Evolutionary conservation across 371 early-diverging fungal genomes (phyloP).

Genomic region (Mortierella sp.): DNA sequence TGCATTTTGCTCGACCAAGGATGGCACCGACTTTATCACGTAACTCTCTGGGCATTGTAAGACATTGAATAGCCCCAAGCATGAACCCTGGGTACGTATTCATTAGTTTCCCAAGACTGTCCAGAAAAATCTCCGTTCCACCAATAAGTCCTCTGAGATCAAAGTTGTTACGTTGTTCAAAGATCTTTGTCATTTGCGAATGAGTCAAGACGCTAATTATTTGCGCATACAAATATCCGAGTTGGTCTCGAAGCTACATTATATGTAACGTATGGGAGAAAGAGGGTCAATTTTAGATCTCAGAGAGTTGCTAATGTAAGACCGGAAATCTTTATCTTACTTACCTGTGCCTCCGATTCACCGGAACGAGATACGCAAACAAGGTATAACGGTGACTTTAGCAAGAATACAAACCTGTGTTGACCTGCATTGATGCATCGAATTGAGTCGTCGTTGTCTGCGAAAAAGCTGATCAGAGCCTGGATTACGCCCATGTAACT

Average conservation of each 20-base stretch:
- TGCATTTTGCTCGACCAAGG: constrained; percentile 68
- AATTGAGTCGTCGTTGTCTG: constrained; percentile 85
- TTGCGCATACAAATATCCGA: constrained; percentile 86
- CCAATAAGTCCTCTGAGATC: constrained; percentile 79
- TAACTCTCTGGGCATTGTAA: constrained; percentile 74
- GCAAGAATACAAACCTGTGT: constrained; percentile 87
- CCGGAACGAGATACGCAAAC: constrained; percentile 85
- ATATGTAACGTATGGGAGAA: no score
- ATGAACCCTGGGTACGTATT: constrained; percentile 79
- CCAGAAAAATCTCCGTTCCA: constrained; percentile 91
- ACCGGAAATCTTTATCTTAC: no score
- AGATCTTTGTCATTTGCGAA: constrained; percentile 86
- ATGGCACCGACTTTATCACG: constrained; percentile 76
- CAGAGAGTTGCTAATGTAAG: background rate
- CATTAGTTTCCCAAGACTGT: constrained; percentile 81
- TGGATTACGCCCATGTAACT: constrained; percentile 93
- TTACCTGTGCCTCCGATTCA: constrained; percentile 85
- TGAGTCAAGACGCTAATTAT: constrained; percentile 89
- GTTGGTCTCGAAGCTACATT: constrained; percentile 81
- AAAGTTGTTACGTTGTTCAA: constrained; percentile 89
- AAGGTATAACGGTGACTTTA: constrained; percentile 86
- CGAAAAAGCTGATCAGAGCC: constrained; percentile 90
- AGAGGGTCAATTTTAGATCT: no score
- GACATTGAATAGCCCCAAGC: constrained; percentile 82
- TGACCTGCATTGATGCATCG: constrained; percentile 81